Conservation (phyloP, 768 basidiomycete genomes). For the Exidia glandulosa region DNA sequence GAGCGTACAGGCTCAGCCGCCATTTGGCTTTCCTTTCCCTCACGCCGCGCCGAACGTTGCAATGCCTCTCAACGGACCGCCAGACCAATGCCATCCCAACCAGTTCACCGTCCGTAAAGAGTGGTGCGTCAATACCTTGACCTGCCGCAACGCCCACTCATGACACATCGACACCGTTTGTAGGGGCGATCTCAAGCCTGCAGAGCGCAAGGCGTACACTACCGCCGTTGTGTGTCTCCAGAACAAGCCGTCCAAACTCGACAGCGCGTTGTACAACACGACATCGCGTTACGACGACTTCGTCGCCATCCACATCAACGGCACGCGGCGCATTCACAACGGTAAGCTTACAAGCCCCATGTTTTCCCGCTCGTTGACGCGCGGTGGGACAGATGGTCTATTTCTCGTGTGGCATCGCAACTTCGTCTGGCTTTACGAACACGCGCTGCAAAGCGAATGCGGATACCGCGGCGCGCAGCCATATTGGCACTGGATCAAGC, state of each 20-base stretch:
- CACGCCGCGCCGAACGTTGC: no score
- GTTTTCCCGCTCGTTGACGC: no score
- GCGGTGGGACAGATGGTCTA: constrained; percentile 17
- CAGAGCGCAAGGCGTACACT: not conserved
- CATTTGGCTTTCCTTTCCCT: not conserved
- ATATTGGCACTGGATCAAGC: constrained; percentile 17
- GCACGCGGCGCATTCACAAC: not conserved
- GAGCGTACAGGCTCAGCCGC: not conserved
- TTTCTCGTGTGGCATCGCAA: constrained; percentile 24
- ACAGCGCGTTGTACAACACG: not conserved
- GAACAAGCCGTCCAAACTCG: not conserved
- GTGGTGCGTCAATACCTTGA: not conserved
- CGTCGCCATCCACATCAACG: not conserved
- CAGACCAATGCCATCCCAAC: not conserved
- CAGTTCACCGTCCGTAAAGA: not conserved
- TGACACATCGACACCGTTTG: not conserved
- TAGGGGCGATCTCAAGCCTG: not conserved
- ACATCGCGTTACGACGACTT: not conserved
- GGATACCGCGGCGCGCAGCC: constrained; percentile 16
- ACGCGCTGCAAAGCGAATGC: constrained; percentile 17
- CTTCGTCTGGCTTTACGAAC: constrained; percentile 15
- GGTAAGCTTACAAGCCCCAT: no score
- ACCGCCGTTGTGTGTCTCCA: not conserved
- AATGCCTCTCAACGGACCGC: not conserved
- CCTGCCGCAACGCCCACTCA: not conserved